Percentiles rank a stretch among this genome's conserved stretches.
Conservation (phyloP, 768 basidiomycete species). For the Lactarius akahatsu region DNA sequence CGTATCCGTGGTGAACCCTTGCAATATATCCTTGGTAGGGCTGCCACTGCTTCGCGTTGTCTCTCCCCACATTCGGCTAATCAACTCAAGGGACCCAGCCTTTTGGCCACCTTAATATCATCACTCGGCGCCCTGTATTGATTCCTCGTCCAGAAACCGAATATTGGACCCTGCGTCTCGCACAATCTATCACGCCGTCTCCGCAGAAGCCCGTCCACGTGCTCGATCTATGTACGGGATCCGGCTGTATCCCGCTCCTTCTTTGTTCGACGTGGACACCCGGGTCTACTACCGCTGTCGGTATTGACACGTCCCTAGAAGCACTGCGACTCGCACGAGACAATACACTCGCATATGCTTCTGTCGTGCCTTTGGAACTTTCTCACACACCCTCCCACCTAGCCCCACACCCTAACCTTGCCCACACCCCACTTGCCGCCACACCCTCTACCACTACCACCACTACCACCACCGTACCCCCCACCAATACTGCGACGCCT, state of each 20-base stretch:
- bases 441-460: neutral
- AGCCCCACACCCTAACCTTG: neutral
- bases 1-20: slow-evolving; percentile 73
- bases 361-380: neutral
- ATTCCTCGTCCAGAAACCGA: slow-evolving; percentile 97
- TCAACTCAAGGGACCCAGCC: slow-evolving; percentile 69
- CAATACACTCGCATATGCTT: slow-evolving; percentile 39
- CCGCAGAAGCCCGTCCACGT: slow-evolving; percentile 40
- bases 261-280: slow-evolving; percentile 64
- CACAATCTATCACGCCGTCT: slow-evolving; percentile 45
- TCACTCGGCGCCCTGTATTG: slow-evolving; percentile 73
- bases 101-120: slow-evolving; percentile 80
- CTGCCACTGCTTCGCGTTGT: slow-evolving; percentile 45
- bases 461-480: neutral
- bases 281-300: slow-evolving; percentile 54
- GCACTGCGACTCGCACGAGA: slow-evolving; percentile 54
- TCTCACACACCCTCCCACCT: neutral
- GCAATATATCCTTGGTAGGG: slow-evolving; percentile 85
- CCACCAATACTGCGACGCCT: neutral
- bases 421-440: neutral
- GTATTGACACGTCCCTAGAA: slow-evolving; percentile 64
- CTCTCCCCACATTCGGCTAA: neutral
- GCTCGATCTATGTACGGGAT: slow-evolving; percentile 91
- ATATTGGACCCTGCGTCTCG: slow-evolving; percentile 67
- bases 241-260: slow-evolving; percentile 89